These are phyloP conservation scores for Boletus barrowsii DNA, from an alignment of 768 basidiomycete species.

Conservation along the genomic window DNA sequence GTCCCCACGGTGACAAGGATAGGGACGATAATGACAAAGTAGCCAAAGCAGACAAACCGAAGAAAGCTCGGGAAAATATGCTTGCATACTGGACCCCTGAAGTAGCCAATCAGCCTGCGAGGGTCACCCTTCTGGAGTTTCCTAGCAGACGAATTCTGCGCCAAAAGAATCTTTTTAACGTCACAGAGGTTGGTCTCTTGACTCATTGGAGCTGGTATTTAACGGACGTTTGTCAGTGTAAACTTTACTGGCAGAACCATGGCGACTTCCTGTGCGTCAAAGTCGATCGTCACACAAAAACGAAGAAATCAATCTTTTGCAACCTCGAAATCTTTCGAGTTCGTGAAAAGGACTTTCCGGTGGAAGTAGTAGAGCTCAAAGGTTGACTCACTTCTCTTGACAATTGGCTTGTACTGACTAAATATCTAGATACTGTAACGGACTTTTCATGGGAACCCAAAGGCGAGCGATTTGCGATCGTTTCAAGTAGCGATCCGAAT, in stretches of 20 bases:
- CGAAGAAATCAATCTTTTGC: slow-evolving; percentile 97
- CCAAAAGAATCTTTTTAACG: slow-evolving; percentile 97
- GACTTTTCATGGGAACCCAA: slow-evolving; percentile 99
- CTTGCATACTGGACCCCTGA: slow-evolving; percentile 98
- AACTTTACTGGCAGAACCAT: slow-evolving; percentile 97
- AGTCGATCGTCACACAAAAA: slow-evolving; percentile 98
- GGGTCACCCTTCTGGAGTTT: slow-evolving; percentile 90
- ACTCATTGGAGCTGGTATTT: neutral
- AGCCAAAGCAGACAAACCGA: slow-evolving; percentile 44
- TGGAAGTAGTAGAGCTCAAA: slow-evolving; percentile 96
- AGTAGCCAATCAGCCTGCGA: slow-evolving; percentile 92
- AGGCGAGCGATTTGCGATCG: slow-evolving; percentile 93
- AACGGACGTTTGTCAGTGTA: slow-evolving; percentile 59
- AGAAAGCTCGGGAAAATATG: slow-evolving; percentile 85
- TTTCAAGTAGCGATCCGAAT: slow-evolving; percentile 92
- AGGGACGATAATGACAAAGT: slow-evolving; percentile 59
- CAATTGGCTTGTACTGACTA: slow-evolving; percentile 7
- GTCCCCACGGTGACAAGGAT: slow-evolving; percentile 88
- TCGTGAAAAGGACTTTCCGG: slow-evolving; percentile 95
- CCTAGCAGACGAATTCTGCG: slow-evolving; percentile 81
- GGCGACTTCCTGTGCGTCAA: slow-evolving; percentile 99
- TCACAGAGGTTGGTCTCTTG: slow-evolving; percentile 73
- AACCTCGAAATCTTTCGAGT: slow-evolving; percentile 98
- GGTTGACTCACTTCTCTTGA: slow-evolving; percentile 42
- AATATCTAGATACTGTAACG: slow-evolving; percentile 73